Conservation (phyloP, 257 asterid genomes). For the Plantago major region DNA sequence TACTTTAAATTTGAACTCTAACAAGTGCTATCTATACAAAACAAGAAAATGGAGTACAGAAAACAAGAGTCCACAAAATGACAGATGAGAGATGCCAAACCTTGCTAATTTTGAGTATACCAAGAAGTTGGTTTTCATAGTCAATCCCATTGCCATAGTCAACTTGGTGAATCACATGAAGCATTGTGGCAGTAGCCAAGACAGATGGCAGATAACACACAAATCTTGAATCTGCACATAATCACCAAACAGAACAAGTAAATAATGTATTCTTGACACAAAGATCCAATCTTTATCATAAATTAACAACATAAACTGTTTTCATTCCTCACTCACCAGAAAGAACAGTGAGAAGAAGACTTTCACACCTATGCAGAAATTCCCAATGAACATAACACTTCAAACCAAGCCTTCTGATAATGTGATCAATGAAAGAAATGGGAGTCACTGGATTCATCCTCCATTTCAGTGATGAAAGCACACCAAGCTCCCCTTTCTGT, state of each 20-base stretch:
- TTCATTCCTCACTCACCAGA: constrained; percentile 48
- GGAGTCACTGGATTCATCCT: constrained; percentile 97
- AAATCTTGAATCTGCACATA: constrained; percentile 60
- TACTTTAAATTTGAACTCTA: too few species aligned
- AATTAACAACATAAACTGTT: not conserved
- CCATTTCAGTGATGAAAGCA: constrained; percentile 74
- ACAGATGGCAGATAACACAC: constrained; percentile 61
- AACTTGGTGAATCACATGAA: constrained; percentile 63
- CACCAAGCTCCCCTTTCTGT: constrained; percentile 85
- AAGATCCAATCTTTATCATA: constrained; percentile 15
- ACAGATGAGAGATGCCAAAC: constrained; percentile 27
- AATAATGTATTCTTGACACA: not conserved
- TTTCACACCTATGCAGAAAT: constrained; percentile 56
- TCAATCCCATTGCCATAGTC: constrained; percentile 48
- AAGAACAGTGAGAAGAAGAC: constrained; percentile 52
- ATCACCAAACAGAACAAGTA: not conserved
- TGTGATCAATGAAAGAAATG: constrained; percentile 73
- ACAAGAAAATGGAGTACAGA: not conserved
- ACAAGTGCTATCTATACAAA: not conserved
- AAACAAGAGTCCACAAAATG: constrained; percentile 6
- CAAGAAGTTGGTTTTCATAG: constrained; percentile 67
- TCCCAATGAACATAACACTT: constrained; percentile 50
- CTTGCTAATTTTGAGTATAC: constrained; percentile 62
- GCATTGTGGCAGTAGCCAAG: constrained; percentile 81
- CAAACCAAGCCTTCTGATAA: constrained; percentile 64